Base-by-base conservation (phyloP, 352 stramenopile genomes). In the Pythium guiyangense region DNA sequence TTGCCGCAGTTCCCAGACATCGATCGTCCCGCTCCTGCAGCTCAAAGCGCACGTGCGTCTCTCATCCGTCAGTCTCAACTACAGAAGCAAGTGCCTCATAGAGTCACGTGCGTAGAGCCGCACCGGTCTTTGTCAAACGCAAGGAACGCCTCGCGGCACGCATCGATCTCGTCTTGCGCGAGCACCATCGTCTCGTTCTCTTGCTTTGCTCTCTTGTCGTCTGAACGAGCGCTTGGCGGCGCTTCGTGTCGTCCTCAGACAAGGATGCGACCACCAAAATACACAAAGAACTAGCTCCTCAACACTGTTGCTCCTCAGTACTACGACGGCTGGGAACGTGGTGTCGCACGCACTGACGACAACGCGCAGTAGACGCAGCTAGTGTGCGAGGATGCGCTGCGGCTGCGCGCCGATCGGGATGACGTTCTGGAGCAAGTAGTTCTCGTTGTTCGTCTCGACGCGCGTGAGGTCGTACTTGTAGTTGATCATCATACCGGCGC, bases 101-200 rank as follows among this genome's bases (percentile, higher is more conserved):
- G 12, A 44, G 12, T 5, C 39, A 45, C 39, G 6, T n/a, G n/a
- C n/a, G n/a, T n/a, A 18, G 39, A 18, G 49, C 5, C 29, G 51
- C 46, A 91, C 84, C 81, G 70, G 67, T 98, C 96, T 67, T 98
- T 98, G 65, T 98, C 96, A 66, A 99, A 99, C 2, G 94, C 92
- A 18, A 99, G 70, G 70, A 99, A 99, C 2, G 96, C 95, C 65
- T 98, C 94, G 50, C 96, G 79, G 57, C 96, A 99, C 43, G 84
- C 91, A 52, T 98, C 94, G 56, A 98, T 98, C 77, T 98, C 94
- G 53, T 98, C 94, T 65, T 98, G 94, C 4, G 89, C 96, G 11
- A 98, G 73, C 61, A 92, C 80, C 84, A 93, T 93, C 9, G 52
- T 8, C 12, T 29, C 46, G 8, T 6, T 43, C 26, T 43, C 12